Conservation (phyloP, 148 eudicot genomes). For the Cornus florida region DNA sequence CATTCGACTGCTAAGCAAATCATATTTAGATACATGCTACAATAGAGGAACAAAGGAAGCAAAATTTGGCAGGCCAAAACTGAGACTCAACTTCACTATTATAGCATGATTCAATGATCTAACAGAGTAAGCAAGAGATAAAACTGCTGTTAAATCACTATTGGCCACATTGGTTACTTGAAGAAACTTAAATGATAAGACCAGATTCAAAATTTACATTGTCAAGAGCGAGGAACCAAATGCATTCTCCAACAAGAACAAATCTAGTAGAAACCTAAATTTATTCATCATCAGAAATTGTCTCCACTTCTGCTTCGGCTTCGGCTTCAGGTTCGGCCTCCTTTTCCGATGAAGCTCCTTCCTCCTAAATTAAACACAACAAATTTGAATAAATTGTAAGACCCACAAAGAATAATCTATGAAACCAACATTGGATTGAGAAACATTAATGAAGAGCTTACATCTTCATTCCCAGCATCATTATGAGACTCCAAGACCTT, state of each 20-base stretch:
- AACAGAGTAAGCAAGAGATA: neutral
- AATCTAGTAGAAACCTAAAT: neutral
- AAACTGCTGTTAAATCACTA: neutral
- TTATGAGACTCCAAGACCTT: conserved; percentile 50
- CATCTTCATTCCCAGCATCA: conserved; percentile 42
- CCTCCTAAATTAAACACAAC: conserved; percentile 18
- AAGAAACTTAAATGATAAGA: neutral
- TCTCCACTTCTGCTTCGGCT: conserved; percentile 18
- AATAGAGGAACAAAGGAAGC: too few relatives aligned
- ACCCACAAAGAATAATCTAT: neutral
- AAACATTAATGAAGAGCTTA: conserved; percentile 16
- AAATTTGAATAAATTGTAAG: neutral
- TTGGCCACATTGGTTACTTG: neutral
- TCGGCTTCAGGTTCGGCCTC: conserved; percentile 11
- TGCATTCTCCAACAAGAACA: neutral
- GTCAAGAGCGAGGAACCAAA: neutral
- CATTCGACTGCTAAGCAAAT: neutral
- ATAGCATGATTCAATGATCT: neutral
- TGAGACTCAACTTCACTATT: neutral
- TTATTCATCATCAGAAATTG: conserved; percentile 36
- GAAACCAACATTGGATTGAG: neutral
- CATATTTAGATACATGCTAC: neutral
- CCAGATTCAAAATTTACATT: neutral
- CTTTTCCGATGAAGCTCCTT: conserved; percentile 23
- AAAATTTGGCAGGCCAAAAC: neutral